Evolutionary conservation across 306 rosid genomes (phyloP), one percentile per base, ranked within the genome.

Genomic region (Canavalia gladiata): DNA sequence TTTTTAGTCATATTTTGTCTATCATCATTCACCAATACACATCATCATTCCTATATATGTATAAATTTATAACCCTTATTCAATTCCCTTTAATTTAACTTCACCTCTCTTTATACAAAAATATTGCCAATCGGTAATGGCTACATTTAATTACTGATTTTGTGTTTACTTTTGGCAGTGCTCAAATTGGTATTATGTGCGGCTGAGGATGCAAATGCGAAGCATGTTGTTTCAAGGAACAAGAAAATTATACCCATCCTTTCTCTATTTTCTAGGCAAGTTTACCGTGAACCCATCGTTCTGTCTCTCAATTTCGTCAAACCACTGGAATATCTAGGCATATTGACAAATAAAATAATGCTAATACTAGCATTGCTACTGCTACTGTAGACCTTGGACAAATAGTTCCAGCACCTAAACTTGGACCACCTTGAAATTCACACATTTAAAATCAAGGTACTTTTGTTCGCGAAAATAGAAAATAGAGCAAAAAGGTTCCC

Each of bases 181-280:
- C 33, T 75, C 28, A 80, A 60, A 68, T 74, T 4, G 28, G 31
- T 75, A 25, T 29, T 69, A 8, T 25, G 39, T 43, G 68, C 0
- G 18, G 37, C 2, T 7, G 60, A 58, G 31, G 74, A 79, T 18
- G 46, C 34, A 33, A 41, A 67, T 18, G 33, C 2, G 67, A 3
- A 68, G 55, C 70, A 42, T 45, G 46, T 79, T 10, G 81, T 84
- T 60, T 59, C n/a, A 7, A 79, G 77, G 46, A 79, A 11, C 5
- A 79, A 52, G 51, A 73, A 46, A 56, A 41, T 60, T 28, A 35
- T 33, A 43, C 6, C 8, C 1, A 74, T 66, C 11, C 0, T 7
- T 51, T 74, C 33, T 58, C 49, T 12, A 9, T 67, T 84, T 39
- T 42, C 55, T 68, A 68, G 84, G 84, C 63, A 79, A 84, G 81